Base-by-base conservation (phyloP, 805 yeast species). In the Tanozyma kutaoensis region DNA sequence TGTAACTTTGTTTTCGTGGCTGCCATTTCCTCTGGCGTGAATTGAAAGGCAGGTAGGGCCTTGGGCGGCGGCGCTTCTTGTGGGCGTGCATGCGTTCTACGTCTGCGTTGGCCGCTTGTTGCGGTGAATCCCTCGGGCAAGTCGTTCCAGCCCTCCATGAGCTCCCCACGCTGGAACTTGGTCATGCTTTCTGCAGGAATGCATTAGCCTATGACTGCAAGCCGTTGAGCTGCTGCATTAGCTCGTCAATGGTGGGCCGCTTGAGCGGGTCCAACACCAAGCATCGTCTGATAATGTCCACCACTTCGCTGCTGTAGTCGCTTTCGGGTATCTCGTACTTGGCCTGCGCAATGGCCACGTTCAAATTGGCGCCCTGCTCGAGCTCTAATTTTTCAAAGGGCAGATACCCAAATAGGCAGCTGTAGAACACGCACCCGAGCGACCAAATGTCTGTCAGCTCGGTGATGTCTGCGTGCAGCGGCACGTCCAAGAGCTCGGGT, bases 361-460 rank as follows among this genome's bases (percentile, higher is more conserved):
- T 72, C 37, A 85, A 58, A 37, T 76, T 79, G 4, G 93, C 95
- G 11, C 96, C 96, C 32, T 73, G 70, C 22, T 76, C 74, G 24
- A 69, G 63, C 42, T 82, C 91, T 46, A 79, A 75, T 44, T 81
- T 64, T 45, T 85, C 95, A 48, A 86, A 86, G 1, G 97, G 97
- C 4, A 94, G 79, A 17, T 63, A 62, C 7, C 17, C 17, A 52
- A 79, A 86, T 48, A 88, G 62, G 37, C 81, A 52, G 1, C 85
- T 71, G 48, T 80, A 86, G 12, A 84, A 46, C 1, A 84, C 60
- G 43, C 95, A 84, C 0, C 97, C 97, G 16, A 86, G 50, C 3
- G 93, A 77, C 97, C 97, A 86, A 15, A 88, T 70, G 48, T 86
- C 97, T 4, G 79, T 74, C 32, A 69, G 67, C 41, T 81, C 93